phyloP scores from a whole-genome alignment of 306 rosid genomes.

The Trifolium fragiferum region DNA sequence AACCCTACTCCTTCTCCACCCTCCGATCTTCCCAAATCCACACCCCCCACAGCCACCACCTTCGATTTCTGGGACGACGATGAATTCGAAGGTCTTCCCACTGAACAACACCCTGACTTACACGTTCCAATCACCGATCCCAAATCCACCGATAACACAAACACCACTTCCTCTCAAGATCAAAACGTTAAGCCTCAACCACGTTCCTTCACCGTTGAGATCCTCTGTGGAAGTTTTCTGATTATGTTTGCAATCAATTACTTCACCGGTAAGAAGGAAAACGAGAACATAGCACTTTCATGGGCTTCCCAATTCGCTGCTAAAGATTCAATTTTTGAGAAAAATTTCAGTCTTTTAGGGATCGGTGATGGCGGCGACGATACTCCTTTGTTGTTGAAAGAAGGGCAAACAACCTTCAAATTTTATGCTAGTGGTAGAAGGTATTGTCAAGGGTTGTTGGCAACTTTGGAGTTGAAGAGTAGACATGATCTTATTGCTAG shows the following conservation, averaged over 20 bases:
- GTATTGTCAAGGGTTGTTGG: slow-evolving; percentile 87
- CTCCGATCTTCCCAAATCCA: slow-evolving; percentile 58
- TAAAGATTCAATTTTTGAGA: slow-evolving; percentile 74
- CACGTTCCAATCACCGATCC: slow-evolving; percentile 44
- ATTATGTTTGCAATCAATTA: slow-evolving; percentile 70
- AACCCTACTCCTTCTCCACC: slow-evolving; percentile 33
- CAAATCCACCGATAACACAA: slow-evolving; percentile 24
- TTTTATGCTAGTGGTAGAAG: slow-evolving; percentile 96
- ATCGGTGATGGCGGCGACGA: slow-evolving; percentile 89
- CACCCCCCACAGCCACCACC: slow-evolving; percentile 58
- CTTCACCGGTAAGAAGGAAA: slow-evolving; percentile 87
- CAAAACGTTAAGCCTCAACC: neutral
- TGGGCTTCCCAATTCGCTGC: slow-evolving; percentile 87
- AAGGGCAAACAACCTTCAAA: slow-evolving; percentile 85
- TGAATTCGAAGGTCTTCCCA: slow-evolving; percentile 90
- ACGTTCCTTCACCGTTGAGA: slow-evolving; percentile 64
- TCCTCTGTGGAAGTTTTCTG: slow-evolving; percentile 67
- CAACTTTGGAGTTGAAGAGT: slow-evolving; percentile 88
- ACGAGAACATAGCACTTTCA: slow-evolving; percentile 82
- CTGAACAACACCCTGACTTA: slow-evolving; percentile 33
- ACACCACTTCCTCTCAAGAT: neutral
- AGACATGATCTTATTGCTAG: slow-evolving; percentile 88
- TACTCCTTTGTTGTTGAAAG: slow-evolving; percentile 79
- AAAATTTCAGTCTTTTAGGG: slow-evolving; percentile 83
- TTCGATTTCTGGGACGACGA: slow-evolving; percentile 94